Percentiles rank a stretch among this genome's conserved stretches.
phyloP scores from a whole-genome alignment of 2,329 filamentous ascomycete species.

The Penicillium polonicum region DNA sequence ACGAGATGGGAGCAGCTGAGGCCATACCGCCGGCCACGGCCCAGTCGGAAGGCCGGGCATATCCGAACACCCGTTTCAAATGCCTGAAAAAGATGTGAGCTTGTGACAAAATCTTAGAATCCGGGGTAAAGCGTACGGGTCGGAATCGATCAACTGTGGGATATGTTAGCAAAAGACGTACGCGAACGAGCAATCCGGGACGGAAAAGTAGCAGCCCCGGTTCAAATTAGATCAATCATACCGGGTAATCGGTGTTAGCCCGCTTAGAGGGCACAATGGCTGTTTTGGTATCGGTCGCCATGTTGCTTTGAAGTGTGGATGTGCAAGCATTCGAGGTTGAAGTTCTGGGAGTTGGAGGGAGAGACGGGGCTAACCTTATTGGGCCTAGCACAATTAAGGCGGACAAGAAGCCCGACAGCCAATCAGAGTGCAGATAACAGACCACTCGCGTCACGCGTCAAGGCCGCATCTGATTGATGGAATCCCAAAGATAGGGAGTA shows the following conservation, averaged over 20 bases:
- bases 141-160: constrained; percentile 91
- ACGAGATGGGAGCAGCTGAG: constrained; percentile 69
- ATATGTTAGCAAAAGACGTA: constrained; percentile 22
- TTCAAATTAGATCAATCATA: constrained; percentile 52
- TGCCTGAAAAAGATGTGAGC: constrained; percentile 61
- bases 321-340: constrained; percentile 24
- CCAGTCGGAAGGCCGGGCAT: constrained; percentile 85
- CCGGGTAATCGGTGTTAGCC: constrained; percentile 80
- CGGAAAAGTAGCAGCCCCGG: background rate
- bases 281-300: constrained; percentile 42
- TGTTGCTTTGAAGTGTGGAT: constrained; percentile 25
- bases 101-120: constrained; percentile 14
- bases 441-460: constrained; percentile 16
- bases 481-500: background rate
- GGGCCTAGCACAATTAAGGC: constrained; percentile 15
- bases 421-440: constrained; percentile 17
- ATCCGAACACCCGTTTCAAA: constrained; percentile 82
- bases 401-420: constrained; percentile 12
- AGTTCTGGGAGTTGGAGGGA: constrained; percentile 32
- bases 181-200: background rate
- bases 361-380: constrained; percentile 23
- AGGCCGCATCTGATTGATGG: constrained; percentile 16
- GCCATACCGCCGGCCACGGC: constrained; percentile 65
- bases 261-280: constrained; percentile 71
- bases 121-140: constrained; percentile 69